These are phyloP conservation scores for Lepidium sativum DNA, from an alignment of 345 rosid genomes.

Conservation along the genomic window DNA sequence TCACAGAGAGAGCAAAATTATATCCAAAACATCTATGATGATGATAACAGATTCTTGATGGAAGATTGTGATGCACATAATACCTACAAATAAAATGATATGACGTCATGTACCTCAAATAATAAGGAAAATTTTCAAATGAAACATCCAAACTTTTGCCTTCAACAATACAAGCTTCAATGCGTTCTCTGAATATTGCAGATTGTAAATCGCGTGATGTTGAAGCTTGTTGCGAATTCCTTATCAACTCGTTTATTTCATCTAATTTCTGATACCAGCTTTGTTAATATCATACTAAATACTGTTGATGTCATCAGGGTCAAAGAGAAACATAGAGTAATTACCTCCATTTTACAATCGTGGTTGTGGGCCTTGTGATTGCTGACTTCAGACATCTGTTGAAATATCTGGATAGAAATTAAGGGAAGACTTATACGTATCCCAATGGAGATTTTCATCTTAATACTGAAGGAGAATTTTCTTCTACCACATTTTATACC, in stretches of 20 bases:
- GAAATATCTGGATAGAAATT: conserved; percentile 51
- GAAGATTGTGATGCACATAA: background rate
- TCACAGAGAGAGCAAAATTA: background rate
- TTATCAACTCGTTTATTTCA: conserved; percentile 54
- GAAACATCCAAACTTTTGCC: conserved; percentile 63
- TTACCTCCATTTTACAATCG: conserved; percentile 61
- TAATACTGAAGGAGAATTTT: background rate
- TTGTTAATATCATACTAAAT: conserved; percentile 17
- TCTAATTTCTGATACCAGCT: conserved; percentile 64
- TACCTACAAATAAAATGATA: background rate
- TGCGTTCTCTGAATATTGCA: conserved; percentile 52
- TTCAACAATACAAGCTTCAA: conserved; percentile 70
- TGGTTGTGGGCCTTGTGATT: conserved; percentile 41
- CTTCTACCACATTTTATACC: background rate
- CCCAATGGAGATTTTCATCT: background rate
- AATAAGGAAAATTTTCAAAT: conserved; percentile 77
- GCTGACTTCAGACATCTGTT: conserved; percentile 47
- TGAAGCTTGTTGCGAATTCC: conserved; percentile 56
- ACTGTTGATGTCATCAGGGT: conserved; percentile 42
- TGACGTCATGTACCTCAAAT: conserved; percentile 53
- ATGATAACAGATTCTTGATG: background rate
- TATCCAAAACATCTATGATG: background rate
- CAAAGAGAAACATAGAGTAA: conserved; percentile 52
- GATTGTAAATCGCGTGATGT: conserved; percentile 49
- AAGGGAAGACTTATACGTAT: conserved; percentile 5